Conservation (phyloP, 352 stramenopile genomes). For the Phytophthora hibernalis region DNA sequence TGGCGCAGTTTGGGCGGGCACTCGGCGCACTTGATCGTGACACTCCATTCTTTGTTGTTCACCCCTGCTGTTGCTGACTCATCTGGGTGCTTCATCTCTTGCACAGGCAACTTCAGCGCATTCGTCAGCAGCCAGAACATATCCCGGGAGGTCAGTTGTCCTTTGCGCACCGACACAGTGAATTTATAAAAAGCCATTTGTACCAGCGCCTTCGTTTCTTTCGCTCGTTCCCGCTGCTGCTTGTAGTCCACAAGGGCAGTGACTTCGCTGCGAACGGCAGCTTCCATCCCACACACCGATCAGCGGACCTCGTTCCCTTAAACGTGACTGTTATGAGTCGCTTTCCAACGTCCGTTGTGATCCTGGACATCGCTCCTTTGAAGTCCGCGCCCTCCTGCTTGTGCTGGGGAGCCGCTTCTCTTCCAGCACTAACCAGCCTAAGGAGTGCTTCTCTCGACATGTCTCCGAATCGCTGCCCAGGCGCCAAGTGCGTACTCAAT, state of each 20-base stretch:
- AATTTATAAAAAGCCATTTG: conserved; percentile 8
- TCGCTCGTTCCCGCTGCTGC: neutral
- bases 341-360: neutral
- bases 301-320: conserved; percentile 1
- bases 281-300: neutral
- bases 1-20: neutral
- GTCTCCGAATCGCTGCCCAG: neutral
- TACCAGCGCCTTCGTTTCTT: neutral
- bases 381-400: neutral
- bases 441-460: conserved; percentile 1
- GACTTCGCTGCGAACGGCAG: neutral
- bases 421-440: neutral
- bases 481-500: conserved; percentile 13
- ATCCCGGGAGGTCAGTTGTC: neutral
- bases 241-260: conserved; percentile 9
- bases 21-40: neutral
- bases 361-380: conserved; percentile 1
- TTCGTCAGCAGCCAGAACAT: neutral
- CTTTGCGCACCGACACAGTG: neutral
- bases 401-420: neutral
- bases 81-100: neutral
- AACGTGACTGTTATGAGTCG: neutral
- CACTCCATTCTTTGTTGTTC: neutral
- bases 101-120: neutral
- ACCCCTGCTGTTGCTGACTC: neutral